Conservation (phyloP, 768 basidiomycete genomes). For the Tulasnella calospora region DNA sequence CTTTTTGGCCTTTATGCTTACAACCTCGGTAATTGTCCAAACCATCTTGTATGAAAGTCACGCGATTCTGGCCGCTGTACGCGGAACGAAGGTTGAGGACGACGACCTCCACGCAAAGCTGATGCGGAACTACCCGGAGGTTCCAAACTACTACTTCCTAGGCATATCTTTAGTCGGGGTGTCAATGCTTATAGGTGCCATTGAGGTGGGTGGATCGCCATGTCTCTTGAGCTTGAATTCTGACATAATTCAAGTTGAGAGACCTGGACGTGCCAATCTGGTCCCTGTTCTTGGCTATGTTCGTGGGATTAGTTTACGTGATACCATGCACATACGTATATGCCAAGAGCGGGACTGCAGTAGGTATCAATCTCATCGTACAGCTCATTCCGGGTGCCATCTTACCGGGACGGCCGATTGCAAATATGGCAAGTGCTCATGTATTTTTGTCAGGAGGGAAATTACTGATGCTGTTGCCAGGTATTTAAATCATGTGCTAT, state of each 20-base stretch:
- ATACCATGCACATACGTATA: neutral
- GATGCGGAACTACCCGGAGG: slow-evolving; percentile 44
- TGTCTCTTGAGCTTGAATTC: neutral
- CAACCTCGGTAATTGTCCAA: slow-evolving; percentile 42
- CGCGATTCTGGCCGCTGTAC: slow-evolving; percentile 34
- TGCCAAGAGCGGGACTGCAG: neutral
- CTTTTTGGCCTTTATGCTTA: slow-evolving; percentile 40
- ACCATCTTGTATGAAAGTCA: slow-evolving; percentile 43
- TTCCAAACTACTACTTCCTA: slow-evolving; percentile 41
- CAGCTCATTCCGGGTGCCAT: neutral
- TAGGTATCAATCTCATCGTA: neutral
- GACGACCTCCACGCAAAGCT: slow-evolving; percentile 48
- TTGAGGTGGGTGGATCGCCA: slow-evolving; percentile 35
- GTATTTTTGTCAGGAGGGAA: neutral
- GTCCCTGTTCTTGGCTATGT: neutral
- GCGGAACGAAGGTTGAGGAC: slow-evolving; percentile 36
- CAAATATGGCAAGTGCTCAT: neutral
- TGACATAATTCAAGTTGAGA: neutral
- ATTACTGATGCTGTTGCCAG: neutral
- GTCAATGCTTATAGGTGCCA: slow-evolving; percentile 31
- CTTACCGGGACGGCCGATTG: slow-evolving; percentile 31
- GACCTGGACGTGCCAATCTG: neutral
- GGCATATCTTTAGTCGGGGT: neutral
- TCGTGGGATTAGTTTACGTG: neutral
- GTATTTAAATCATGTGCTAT: neutral